Conservation (phyloP, 2,329 filamentous ascomycete genomes). For the Pseudonectria buxi region DNA sequence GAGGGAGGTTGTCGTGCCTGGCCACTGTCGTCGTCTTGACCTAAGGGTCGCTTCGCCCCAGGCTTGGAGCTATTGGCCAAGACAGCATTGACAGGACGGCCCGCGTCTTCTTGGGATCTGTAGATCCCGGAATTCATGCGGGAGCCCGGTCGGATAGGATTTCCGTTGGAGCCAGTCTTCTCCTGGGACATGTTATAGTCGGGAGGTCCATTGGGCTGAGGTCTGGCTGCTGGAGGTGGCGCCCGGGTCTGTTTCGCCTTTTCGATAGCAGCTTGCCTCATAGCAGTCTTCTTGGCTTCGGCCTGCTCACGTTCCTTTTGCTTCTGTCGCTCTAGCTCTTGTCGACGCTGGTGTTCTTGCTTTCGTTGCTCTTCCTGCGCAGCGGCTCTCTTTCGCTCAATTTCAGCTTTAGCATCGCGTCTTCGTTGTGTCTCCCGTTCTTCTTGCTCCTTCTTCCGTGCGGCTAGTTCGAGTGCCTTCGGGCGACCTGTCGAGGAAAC, state of each 20-base stretch:
- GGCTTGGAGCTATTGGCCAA: constrained; percentile 57
- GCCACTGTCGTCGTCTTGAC: constrained; percentile 55
- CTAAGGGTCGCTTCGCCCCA: constrained; percentile 62
- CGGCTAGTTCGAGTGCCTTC: constrained; percentile 67
- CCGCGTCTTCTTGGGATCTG: constrained; percentile 50
- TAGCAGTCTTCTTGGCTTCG: constrained; percentile 60
- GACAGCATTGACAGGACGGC: constrained; percentile 53
- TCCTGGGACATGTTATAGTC: constrained; percentile 35
- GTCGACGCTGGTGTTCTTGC: constrained; percentile 51
- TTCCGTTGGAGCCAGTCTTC: constrained; percentile 21
- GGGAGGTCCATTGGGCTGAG: constrained; percentile 45
- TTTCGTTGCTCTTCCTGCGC: constrained; percentile 58
- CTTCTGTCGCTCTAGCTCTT: constrained; percentile 56
- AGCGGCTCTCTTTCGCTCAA: constrained; percentile 68
- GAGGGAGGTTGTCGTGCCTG: constrained; percentile 37
- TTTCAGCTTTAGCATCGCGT: constrained; percentile 72
- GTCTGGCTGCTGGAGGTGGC: constrained; percentile 52
- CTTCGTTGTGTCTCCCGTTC: constrained; percentile 73
- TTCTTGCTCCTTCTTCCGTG: constrained; percentile 78
- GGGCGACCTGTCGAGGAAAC: constrained; percentile 55
- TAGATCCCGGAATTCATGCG: constrained; percentile 51
- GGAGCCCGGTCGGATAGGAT: constrained; percentile 42
- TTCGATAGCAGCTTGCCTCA: constrained; percentile 57
- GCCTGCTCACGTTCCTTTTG: constrained; percentile 55
- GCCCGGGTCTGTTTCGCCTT: constrained; percentile 59